phyloP scores from a whole-genome alignment of 2,329 filamentous ascomycete species.

The Colletotrichum horii region DNA sequence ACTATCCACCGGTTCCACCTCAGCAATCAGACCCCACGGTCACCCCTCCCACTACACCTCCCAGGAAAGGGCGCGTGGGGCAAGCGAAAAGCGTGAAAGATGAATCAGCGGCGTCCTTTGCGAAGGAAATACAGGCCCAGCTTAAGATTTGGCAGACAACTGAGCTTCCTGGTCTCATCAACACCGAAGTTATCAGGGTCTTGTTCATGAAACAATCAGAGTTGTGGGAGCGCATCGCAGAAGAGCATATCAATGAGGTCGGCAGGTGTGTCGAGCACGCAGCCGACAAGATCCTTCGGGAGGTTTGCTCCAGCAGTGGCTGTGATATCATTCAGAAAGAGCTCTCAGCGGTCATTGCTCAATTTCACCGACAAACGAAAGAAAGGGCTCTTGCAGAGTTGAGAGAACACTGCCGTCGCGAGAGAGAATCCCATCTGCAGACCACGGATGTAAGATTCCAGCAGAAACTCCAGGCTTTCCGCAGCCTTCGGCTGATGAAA shows the following conservation, averaged over 20 bases:
- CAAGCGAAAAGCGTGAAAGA: neutral
- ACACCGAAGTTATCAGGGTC: slow-evolving; percentile 32
- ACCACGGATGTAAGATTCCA: slow-evolving; percentile 29
- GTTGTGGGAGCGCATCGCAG: slow-evolving; percentile 33
- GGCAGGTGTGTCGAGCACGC: slow-evolving; percentile 20
- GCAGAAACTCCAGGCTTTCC: slow-evolving; percentile 23
- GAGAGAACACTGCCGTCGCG: slow-evolving; percentile 4
- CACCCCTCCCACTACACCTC: neutral
- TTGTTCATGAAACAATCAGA: slow-evolving; percentile 35
- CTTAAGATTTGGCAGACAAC: slow-evolving; percentile 31
- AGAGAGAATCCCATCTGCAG: slow-evolving; percentile 22
- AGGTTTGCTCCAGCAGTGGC: slow-evolving; percentile 19
- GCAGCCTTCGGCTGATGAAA: slow-evolving; percentile 24
- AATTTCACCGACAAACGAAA: neutral
- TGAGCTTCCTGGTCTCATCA: slow-evolving; percentile 36
- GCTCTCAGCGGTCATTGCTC: neutral
- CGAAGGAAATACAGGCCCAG: slow-evolving; percentile 28
- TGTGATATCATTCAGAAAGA: slow-evolving; percentile 20
- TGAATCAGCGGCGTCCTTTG: neutral
- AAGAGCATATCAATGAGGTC: slow-evolving; percentile 27
- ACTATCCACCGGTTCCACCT: too few species aligned
- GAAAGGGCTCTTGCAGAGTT: neutral
- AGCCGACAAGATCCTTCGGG: slow-evolving; percentile 19
- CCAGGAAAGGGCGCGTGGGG: neutral
- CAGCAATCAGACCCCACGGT: too few species aligned